Evolutionary conservation across 768 basidiomycete species (phyloP), one percentile per base, ranked within the genome.

Genomic region (Lentinus tigrinus): DNA sequence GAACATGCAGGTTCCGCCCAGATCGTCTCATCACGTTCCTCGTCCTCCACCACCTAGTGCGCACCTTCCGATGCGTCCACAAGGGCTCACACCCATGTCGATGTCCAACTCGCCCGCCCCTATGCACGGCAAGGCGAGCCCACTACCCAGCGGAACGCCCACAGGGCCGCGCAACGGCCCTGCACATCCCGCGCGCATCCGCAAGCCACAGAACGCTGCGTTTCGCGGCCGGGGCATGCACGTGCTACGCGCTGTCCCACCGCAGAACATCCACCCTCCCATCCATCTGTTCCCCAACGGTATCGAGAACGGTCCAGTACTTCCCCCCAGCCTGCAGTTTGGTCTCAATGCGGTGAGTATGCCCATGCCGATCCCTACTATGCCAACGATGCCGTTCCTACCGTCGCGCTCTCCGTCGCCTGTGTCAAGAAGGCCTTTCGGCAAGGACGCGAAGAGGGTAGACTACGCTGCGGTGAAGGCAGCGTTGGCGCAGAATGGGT

Each of bases 401-500:
- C 54, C 57, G 6, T 74, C 73, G 19, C 65, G 72, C n/a, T 78
- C 77, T 0, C 78, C 75, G 13, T 78, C 79, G 4, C 80, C 78
- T 2, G 73, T 75, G 3, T 70, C 73, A 24, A 71, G 77, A 14
- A 71, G 73, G 47, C 75, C 76, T n/a, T 71, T 74, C 28, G 64
- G 67, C 27, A 60, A 66, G 36, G 63, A 64, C 36, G 63, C 65
- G 62, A 70, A 68, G 61, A 62, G 63, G 67, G 68, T 67, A 60
- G 68, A 72, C 63, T 67, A 73, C 62, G 67, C 70, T 53, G 66
- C 52, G 34, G 75, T 87, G 7, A 60, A 81, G 42, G 77, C 78
- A 37, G 79, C 75, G 64, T 76, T 93, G 42, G 78, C 78, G 61
- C 74, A 74, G 68, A 92, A 87, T 59, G 85, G 84, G 47, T 76